Base-by-base conservation (phyloP, 2,329 filamentous ascomycete genomes). In the Annulohypoxylon truncatum region DNA sequence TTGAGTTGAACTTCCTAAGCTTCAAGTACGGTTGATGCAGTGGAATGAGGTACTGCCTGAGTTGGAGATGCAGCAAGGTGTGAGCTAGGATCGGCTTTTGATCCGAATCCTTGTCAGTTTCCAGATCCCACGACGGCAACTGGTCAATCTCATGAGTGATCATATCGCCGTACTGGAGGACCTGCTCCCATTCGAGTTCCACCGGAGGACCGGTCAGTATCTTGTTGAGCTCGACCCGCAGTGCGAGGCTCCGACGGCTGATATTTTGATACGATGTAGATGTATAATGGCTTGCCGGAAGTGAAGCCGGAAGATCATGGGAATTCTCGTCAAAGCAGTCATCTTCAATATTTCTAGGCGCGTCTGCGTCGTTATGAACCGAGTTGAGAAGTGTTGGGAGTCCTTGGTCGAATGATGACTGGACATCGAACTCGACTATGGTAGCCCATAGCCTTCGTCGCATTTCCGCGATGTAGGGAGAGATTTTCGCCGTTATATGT, bases 401-500 rank as follows among this genome's bases (percentile, higher is more conserved):
- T 4, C 87, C 86, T 64, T 88, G 84, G 68, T 89, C 86, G 67
- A 88, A 88, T 0, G 86, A 86, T 1, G 87, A 84, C 74, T 89
- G 87, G 74, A 89, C 82, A 65, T 89, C 86, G 66, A 88, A 88
- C 74, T 88, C 86, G 64, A 87, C 83, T 18, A 89, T 83, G 2
- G 86, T 88, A 1, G 87, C 82, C 87, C 87, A 89, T 44, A 89
- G 82, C 18, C 87, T 80, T 42, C 87, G 80, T 24, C 87, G 81
- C 87, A 89, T 89, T 75, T 89, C 87, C 70, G 87, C 85, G 72
- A 87, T 85, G 75, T 87, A 89, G 2, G 86, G 82, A 1, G 83
- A 86, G 46, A 88, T 85, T 67, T 84, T 84, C 58, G 82, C 81
- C 15, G 79, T 80, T 78, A 87, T 84, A 62, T 84, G 81, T 70